Evolutionary conservation across 2,329 filamentous ascomycete genomes (phyloP), one percentile per base, ranked within the genome.

Genomic region (Aspergillus sp.): DNA sequence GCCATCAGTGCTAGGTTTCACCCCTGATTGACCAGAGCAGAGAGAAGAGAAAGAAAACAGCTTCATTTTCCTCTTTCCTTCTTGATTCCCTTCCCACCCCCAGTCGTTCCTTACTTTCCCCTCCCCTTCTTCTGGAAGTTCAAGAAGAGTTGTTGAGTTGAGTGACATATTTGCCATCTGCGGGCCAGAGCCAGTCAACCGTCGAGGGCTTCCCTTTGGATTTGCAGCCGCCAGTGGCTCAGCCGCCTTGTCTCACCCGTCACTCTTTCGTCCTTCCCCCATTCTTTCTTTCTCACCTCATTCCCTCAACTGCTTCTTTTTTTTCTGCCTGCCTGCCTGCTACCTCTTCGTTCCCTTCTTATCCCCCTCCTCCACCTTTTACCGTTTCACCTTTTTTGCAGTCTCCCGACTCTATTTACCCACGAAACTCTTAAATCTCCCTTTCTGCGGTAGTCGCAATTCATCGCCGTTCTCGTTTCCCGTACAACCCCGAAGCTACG

Each of bases 191-290:
- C 52, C 42, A 51, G 42, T 27, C 51, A 54, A 41, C 32, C 32
- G 32, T 36, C 32, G 32, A 36, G 32, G 10, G 32, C 32, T 36
- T 49, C 32, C 57, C 23, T 48, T 23, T 30, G 21, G 38, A 25
- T 38, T 23, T 23, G 41, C 39, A 53, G 49, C 54, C 60, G 60
- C 57, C 52, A 49, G 53, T 49, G 54, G 60, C 60, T 59, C 60
- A 62, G 58, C 54, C 59, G 53, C 51, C 59, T 48, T 59, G 59
- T 63, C 59, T 61, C 56, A 57, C 55, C 53, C 52, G 52, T 62
- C 59, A 59, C 50, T 61, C 59, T 42, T 57, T 54, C 21, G 23
- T 53, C 49, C 39, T 38, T 36, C 32, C n/a, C 56, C 56, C 48
- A 23, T 52, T 30, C 21, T 30, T 53, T 39, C 41, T 48, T 53